A percentile compares a stretch with the other conserved stretches of the same genome.
phyloP scores from a whole-genome alignment of 2,329 filamentous ascomycete species.

The Nemania diffusa region DNA sequence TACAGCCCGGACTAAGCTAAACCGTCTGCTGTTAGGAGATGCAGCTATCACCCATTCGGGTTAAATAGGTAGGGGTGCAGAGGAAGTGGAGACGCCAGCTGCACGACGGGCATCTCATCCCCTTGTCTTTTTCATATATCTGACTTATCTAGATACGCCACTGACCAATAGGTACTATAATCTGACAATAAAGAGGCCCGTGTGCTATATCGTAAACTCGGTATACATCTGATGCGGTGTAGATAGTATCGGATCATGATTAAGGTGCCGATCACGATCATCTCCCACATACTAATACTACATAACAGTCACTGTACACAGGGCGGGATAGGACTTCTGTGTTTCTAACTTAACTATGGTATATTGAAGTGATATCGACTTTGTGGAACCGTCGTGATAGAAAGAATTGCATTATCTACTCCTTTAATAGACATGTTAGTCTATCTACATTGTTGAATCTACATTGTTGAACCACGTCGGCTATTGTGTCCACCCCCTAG shows the following conservation, averaged over 20 bases:
- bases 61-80: constrained; percentile 10
- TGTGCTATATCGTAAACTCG: constrained; percentile 11
- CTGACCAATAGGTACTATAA: neutral
- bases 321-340: neutral
- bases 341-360: neutral
- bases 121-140: constrained; percentile 13
- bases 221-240: neutral
- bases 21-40: constrained; percentile 12
- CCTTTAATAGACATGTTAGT: neutral
- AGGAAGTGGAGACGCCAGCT: constrained; percentile 13
- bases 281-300: neutral
- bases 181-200: constrained; percentile 21
- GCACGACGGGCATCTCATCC: constrained; percentile 13
- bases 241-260: neutral
- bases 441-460: neutral
- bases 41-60: constrained; percentile 23
- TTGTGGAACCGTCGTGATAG: constrained; percentile 11
- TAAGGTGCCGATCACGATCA: neutral
- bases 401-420: neutral
- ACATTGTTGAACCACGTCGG: neutral
- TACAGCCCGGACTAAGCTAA: neutral
- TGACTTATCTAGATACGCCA: neutral
- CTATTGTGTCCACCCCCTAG: constrained; percentile 7
- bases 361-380: neutral
- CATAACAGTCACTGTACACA: too few species aligned